Base-by-base conservation (phyloP, 2,329 filamentous ascomycete species). In the Ceratocystis colombiana region DNA sequence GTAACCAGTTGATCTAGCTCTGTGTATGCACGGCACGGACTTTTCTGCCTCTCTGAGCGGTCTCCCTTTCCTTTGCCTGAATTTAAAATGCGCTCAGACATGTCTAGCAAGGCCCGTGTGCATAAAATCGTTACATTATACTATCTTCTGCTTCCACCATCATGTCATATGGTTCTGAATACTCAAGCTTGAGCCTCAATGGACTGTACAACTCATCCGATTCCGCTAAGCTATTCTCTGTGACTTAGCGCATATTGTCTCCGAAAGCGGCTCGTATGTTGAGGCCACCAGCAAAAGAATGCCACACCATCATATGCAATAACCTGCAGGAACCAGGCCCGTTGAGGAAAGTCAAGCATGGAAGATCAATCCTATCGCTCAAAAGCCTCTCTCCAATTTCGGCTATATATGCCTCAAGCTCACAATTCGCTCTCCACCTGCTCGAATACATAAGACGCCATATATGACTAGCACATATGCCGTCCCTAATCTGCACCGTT, bases 291-390 rank as follows among this genome's bases (percentile, higher is more conserved):
- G 50, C 7, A 55, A 55, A 25, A 15, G 12, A 59, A 8, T 37
- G 25, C 17, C 28, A 59, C 22, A 57, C 48, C 48, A 53, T 28
- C 5, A 20, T 59, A 3, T 1, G 28, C 22, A 25, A 33, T 6
- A 59, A 25, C 28, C 53, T 59, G 53, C 53, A 59, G 53, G 53
- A 59, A 59, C 53, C 17, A 33, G 17, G n/a, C 22, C n/a, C 17
- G 53, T 7, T 59, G 28, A 30, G 28, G 28, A 33, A 12, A 59
- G 15, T 59, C 53, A 59, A 59, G 20, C 48, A 59, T 30, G 25
- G 12, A 59, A 12, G 28, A 15, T 17, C 4, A 59, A 30, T 59
- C 25, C 15, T 20, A 25, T 37, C 2, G 53, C 25, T 2, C 17
- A 30, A 28, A 25, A 53, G 48, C 8, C 20, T 53, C 48, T 25